These are phyloP conservation scores for Aspergillus sclerotioniger DNA, from an alignment of 495 filamentous ascomycete genomes.

Conservation along the genomic window DNA sequence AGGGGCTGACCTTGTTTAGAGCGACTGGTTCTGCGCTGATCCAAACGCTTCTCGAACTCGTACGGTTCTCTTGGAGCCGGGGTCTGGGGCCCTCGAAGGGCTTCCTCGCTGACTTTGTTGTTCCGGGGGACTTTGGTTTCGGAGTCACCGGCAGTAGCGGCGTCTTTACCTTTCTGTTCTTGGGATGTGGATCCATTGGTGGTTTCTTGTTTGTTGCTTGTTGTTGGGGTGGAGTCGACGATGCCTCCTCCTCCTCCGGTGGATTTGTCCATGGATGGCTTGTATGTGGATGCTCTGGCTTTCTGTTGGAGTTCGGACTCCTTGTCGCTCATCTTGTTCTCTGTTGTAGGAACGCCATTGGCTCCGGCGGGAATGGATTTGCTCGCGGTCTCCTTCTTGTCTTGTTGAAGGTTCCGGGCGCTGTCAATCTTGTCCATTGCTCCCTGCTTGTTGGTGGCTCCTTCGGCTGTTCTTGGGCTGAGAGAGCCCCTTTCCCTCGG, in stretches of 20 bases:
- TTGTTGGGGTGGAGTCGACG: neutral
- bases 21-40: conserved; percentile 2
- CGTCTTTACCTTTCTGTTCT: neutral
- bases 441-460: neutral
- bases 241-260: neutral
- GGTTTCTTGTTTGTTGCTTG: too few species aligned
- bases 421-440: neutral
- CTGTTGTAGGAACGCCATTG: neutral
- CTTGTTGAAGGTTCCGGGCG: neutral
- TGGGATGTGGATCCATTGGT: neutral
- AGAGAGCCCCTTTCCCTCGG: neutral
- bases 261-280: neutral
- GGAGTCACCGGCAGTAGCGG: neutral
- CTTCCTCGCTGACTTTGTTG: conserved; percentile 33
- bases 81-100: conserved; percentile 34
- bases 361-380: neutral
- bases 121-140: neutral
- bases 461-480: neutral
- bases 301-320: neutral
- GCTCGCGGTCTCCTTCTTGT: neutral
- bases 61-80: conserved; percentile 26
- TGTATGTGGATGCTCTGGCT: too few species aligned
- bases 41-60: conserved; percentile 30
- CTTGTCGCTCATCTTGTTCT: neutral
- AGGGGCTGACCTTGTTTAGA: neutral